These are phyloP conservation scores for Neurospora discreta DNA, from an alignment of 495 filamentous ascomycete species.

Conservation along the genomic window DNA sequence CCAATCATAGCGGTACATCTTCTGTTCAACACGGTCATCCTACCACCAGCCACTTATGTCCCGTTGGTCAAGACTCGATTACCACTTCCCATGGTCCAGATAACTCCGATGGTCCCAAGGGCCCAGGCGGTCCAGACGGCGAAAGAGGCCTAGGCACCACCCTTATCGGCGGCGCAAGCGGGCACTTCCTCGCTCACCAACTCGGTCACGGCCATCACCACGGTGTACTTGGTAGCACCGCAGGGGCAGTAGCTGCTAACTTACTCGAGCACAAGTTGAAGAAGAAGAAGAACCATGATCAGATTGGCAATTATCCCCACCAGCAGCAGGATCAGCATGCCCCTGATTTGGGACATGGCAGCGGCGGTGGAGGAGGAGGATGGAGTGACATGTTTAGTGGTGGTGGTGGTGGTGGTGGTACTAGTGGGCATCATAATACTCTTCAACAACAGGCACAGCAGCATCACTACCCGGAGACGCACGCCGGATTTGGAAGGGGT, in stretches of 20 bases:
- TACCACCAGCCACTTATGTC: neutral
- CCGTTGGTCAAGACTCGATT: neutral
- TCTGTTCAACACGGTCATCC: neutral
- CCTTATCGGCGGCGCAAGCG: slow-evolving; percentile 40
- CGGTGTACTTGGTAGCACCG: slow-evolving; percentile 38
- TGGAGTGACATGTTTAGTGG: neutral
- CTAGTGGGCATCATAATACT: neutral
- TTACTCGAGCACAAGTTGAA: slow-evolving; percentile 38
- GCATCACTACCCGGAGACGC: neutral
- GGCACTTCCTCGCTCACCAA: slow-evolving; percentile 39
- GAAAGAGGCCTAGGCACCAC: slow-evolving; percentile 45
- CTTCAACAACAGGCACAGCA: neutral
- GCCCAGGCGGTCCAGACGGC: slow-evolving; percentile 25
- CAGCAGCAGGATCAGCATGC: neutral
- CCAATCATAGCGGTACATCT: neutral
- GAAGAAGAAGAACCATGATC: slow-evolving; percentile 11
- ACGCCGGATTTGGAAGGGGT: neutral
- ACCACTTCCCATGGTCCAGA: neutral
- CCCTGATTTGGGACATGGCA: neutral
- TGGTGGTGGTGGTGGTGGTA: neutral
- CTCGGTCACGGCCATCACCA: slow-evolving; percentile 30
- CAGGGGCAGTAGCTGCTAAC: slow-evolving; percentile 48
- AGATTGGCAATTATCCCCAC: neutral
- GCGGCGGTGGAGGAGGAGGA: neutral
- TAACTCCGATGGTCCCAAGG: neutral